These are phyloP conservation scores for Trametes punicea DNA, from an alignment of 768 basidiomycete species.

Conservation along the genomic window DNA sequence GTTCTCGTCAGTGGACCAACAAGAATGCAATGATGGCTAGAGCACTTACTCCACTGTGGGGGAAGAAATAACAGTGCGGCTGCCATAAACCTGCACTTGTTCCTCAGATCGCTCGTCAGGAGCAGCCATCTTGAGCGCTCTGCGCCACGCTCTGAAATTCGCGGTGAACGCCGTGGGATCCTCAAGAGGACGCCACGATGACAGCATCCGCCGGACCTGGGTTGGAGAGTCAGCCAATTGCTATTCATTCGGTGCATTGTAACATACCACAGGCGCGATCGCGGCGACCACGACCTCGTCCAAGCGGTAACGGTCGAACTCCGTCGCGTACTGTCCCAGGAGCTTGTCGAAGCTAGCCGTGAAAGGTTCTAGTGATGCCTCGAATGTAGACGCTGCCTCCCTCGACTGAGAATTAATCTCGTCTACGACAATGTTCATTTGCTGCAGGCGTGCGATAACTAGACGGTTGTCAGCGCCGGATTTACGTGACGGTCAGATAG, in stretches of 20 bases:
- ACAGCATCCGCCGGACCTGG: slow-evolving; percentile 66
- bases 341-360: slow-evolving; percentile 70
- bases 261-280: slow-evolving; percentile 68
- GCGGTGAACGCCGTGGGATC: slow-evolving; percentile 64
- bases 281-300: slow-evolving; percentile 95
- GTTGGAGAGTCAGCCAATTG: neutral
- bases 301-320: slow-evolving; percentile 74
- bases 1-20: neutral
- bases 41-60: slow-evolving; percentile 38
- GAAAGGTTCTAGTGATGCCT: slow-evolving; percentile 72
- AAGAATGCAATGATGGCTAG: neutral
- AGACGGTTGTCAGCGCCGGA: slow-evolving; percentile 7
- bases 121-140: slow-evolving; percentile 57
- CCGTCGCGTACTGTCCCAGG: slow-evolving; percentile 61
- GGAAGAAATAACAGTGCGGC: slow-evolving; percentile 32
- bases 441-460: slow-evolving; percentile 80
- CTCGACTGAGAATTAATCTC: slow-evolving; percentile 66
- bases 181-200: slow-evolving; percentile 80
- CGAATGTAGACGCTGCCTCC: slow-evolving; percentile 61
- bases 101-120: slow-evolving; percentile 41
- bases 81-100: slow-evolving; percentile 59
- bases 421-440: slow-evolving; percentile 70
- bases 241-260: neutral
- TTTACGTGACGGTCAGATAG: neutral
- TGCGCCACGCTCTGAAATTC: slow-evolving; percentile 68